Percentiles rank a stretch among this genome's conserved stretches.
Evolutionary conservation across 108 stramenopile genomes (phyloP).

Genomic region (Fistulifera pelliculosa): DNA sequence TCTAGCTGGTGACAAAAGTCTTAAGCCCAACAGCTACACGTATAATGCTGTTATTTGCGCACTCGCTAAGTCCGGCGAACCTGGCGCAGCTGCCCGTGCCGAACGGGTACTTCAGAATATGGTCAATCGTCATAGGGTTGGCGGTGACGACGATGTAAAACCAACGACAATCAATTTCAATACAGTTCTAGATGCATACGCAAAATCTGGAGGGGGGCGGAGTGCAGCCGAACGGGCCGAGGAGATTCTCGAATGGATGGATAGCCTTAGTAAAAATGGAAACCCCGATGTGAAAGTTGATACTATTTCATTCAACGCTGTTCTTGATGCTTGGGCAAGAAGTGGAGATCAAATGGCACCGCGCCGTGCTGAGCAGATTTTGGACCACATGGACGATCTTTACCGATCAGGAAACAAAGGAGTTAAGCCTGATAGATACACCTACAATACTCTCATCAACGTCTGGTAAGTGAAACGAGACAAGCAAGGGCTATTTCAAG

Average conservation of each 20-base stretch:
- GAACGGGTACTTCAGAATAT: slow-evolving; percentile 76
- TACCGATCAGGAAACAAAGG: slow-evolving; percentile 67
- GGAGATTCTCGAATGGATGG: slow-evolving; percentile 85
- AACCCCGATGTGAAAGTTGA: slow-evolving; percentile 42
- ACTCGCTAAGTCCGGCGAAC: slow-evolving; percentile 69
- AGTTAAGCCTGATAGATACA: slow-evolving; percentile 72
- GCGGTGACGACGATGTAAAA: slow-evolving; percentile 59
- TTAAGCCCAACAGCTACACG: slow-evolving; percentile 74
- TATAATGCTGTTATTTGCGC: slow-evolving; percentile 80
- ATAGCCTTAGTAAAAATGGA: slow-evolving; percentile 60
- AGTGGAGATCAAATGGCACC: slow-evolving; percentile 72
- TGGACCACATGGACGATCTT: slow-evolving; percentile 84
- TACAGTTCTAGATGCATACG: slow-evolving; percentile 59
- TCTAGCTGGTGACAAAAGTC: slow-evolving; percentile 60
- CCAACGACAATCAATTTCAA: slow-evolving; percentile 86
- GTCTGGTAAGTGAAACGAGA: slow-evolving; percentile 22
- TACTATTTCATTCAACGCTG: slow-evolving; percentile 75
- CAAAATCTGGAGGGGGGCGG: slow-evolving; percentile 71
- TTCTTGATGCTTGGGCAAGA: slow-evolving; percentile 77
- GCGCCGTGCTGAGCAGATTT: slow-evolving; percentile 73
- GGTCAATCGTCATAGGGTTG: slow-evolving; percentile 63
- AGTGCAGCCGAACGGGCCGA: slow-evolving; percentile 75
- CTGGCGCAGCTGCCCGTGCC: slow-evolving; percentile 72
- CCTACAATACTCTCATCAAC: slow-evolving; percentile 77
- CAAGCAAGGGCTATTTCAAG: too few species aligned